Percentiles rank a stretch among this genome's conserved stretches.
Evolutionary conservation across 305 asterid species (phyloP).

Genomic region (Coffea humblotiana): DNA sequence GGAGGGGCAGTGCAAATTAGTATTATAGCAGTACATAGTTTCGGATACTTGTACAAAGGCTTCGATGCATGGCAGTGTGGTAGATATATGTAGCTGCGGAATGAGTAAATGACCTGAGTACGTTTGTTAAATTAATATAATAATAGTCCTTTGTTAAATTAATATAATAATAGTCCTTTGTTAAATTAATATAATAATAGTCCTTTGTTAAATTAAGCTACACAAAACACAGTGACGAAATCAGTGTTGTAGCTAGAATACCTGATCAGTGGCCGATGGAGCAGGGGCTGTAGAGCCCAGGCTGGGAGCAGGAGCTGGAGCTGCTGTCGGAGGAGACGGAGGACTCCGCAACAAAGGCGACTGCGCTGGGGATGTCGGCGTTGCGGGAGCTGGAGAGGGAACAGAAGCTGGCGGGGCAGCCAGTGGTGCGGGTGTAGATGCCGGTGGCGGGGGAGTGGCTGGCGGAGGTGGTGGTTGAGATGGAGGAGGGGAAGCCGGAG

Average conservation of each 20-base stretch:
- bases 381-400: slow-evolving; percentile 51
- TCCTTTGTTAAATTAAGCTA: no score
- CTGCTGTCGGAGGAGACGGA: slow-evolving; percentile 35
- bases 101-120: not conserved
- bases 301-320: slow-evolving; percentile 60
- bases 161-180: no score
- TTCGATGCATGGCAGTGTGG: no score
- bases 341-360: no score
- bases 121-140: no score
- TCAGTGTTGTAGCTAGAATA: slow-evolving; percentile 3
- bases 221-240: no score
- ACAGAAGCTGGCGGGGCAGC: slow-evolving; percentile 31
- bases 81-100: no score
- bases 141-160: no score
- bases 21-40: no score
- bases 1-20: no score
- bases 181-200: no score
- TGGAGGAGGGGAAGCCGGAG: slow-evolving; percentile 26
- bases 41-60: no score
- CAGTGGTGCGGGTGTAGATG: slow-evolving; percentile 33
- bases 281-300: slow-evolving; percentile 48
- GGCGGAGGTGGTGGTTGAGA: slow-evolving; percentile 37
- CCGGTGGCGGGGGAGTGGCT: slow-evolving; percentile 51
- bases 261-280: slow-evolving; percentile 69
- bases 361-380: slow-evolving; percentile 47